These are phyloP conservation scores for Cytospora paraplurivora DNA, from an alignment of 2,329 filamentous ascomycete genomes.

Conservation along the genomic window DNA sequence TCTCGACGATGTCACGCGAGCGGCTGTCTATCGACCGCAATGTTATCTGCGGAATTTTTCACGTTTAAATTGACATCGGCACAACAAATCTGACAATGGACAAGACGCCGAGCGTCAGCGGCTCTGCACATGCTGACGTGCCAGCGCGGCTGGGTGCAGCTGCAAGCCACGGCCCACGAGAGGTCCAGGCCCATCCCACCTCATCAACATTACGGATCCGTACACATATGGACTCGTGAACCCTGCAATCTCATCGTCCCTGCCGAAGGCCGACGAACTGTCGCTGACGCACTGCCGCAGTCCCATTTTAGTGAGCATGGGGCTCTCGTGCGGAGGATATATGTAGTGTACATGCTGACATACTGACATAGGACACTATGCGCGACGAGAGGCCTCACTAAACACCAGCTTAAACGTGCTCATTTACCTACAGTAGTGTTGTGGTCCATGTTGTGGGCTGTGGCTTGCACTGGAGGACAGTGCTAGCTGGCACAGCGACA, in stretches of 20 bases:
- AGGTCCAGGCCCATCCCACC: neutral
- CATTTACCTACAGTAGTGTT: too few relatives aligned
- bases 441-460: too few relatives aligned
- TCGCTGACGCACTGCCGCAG: neutral
- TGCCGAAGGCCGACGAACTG: neutral
- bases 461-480: neutral
- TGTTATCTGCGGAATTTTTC: neutral
- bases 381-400: too few relatives aligned
- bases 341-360: too few relatives aligned
- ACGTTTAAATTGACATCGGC: neutral
- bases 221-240: neutral
- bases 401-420: too few relatives aligned
- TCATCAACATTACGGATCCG: neutral
- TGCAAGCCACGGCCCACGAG: neutral
- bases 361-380: too few relatives aligned
- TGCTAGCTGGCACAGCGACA: neutral
- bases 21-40: neutral
- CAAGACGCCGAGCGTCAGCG: neutral
- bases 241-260: neutral
- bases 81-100: neutral
- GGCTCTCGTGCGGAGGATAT: too few relatives aligned
- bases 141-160: neutral
- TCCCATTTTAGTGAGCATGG: too few relatives aligned
- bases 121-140: neutral
- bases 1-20: neutral